These are phyloP conservation scores for Catenaria anguillulae DNA, from an alignment of 371 early-diverging fungal species.

Conservation along the genomic window DNA sequence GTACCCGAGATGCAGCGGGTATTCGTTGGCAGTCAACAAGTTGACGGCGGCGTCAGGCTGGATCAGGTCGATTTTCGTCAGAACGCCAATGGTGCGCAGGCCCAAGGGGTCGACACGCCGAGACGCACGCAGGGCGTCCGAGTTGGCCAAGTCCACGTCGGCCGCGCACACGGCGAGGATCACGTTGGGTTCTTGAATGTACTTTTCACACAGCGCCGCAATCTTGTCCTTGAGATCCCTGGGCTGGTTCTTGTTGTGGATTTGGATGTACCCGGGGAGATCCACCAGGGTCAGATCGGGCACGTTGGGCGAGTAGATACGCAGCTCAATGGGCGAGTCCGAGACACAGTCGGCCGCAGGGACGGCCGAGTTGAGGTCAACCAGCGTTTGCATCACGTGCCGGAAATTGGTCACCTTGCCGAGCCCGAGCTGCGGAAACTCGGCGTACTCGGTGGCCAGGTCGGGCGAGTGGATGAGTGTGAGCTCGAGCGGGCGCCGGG, in stretches of 20 bases:
- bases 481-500: conserved; percentile 94
- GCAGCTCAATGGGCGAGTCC: conserved; percentile 81
- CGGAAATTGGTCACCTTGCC: conserved; percentile 74
- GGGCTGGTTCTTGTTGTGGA: conserved; percentile 90
- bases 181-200: conserved; percentile 84
- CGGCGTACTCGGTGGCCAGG: conserved; percentile 73
- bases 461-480: conserved; percentile 87
- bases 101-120: conserved; percentile 67
- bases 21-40: conserved; percentile 71
- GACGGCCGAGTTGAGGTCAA: conserved; percentile 84
- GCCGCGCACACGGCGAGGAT: conserved; percentile 96
- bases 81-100: conserved; percentile 89
- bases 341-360: conserved; percentile 85
- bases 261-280: conserved; percentile 96
- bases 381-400: conserved; percentile 74
- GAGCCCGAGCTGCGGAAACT: conserved; percentile 81
- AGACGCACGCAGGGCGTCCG: conserved; percentile 83
- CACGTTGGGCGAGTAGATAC: conserved; percentile 81
- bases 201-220: conserved; percentile 80
- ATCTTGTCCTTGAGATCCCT: conserved; percentile 80
- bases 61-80: conserved; percentile 98
- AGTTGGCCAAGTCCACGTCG: conserved; percentile 97
- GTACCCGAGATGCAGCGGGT: conserved; percentile 90
- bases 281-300: conserved; percentile 96
- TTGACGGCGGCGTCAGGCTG: conserved; percentile 66